Evolutionary conservation across 805 yeast genomes (phyloP), one percentile per base, ranked within the genome.

Genomic region (Teunomyces kruisii): DNA sequence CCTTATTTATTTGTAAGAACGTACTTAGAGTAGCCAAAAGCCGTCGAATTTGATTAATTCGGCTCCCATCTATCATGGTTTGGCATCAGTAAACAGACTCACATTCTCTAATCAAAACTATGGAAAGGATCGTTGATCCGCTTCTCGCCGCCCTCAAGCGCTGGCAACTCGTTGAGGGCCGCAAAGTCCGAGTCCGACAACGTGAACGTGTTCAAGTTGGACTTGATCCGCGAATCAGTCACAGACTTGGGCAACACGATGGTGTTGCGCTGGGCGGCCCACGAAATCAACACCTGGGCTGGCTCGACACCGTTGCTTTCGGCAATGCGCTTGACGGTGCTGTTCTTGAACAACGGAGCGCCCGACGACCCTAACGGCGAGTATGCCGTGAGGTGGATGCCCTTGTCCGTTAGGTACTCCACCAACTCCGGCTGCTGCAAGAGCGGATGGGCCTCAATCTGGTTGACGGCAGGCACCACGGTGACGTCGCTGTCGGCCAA

Each of bases 221-320:
- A 51, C 14, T 47, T 62, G 31, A 75, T 60, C 56, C 75, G 58
- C 12, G 47, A 46, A 12, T 56, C 51, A 16, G 49, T 51, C 10
- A 62, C 68, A 10, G 74, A 67, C 57, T 68, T 69, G 29, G 74
- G 74, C 45, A 69, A 63, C 8, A 68, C 74, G 31, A 67, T 60
- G 4, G 63, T 67, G 15, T 58, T 64, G 55, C 73, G 63, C 57
- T 64, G 65, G 16, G 68, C 51, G 12, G 72, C 72, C 74, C 74
- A 70, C 9, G 70, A 62, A 32, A 69, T 52, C 48, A 70, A 61
- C 12, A 69, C 62, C 39, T 62, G 64, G 12, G 70, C 72, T 15
- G 72, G 61, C 32, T 58, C 57, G 27, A 58, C 67, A 10, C 50
- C 50, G 49, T 68, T 55, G 52, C 62, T 67, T 33, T 57, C 50